These are phyloP conservation scores for Pulicaria dysenterica DNA, from an alignment of 129 eudicot species.

Conservation along the genomic window DNA sequence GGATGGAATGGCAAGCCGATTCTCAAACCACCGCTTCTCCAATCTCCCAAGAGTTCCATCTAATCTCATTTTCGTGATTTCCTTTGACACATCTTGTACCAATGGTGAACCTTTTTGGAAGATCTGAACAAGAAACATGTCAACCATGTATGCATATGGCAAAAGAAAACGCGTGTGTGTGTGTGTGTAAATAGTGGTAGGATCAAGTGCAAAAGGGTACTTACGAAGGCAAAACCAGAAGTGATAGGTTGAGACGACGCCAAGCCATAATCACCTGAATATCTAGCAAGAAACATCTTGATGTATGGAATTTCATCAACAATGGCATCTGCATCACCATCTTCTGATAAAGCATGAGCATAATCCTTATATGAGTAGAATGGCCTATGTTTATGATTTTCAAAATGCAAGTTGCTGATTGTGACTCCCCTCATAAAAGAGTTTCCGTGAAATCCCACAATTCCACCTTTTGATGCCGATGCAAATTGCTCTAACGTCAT, in stretches of 20 bases:
- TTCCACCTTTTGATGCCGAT: no score
- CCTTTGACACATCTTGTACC: conserved; percentile 40
- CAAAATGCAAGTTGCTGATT: no score
- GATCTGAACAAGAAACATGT: conserved; percentile 5
- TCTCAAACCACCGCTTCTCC: conserved; percentile 37
- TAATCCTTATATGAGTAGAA: no score
- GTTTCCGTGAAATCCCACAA: no score
- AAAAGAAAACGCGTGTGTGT: no score
- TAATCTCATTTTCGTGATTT: conserved; percentile 33
- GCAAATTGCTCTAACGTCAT: no score
- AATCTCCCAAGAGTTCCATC: conserved; percentile 33
- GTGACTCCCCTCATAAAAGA: no score
- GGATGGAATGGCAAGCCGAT: background rate
- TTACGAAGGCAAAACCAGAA: conserved; percentile 42
- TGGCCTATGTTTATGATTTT: no score
- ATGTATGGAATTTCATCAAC: conserved; percentile 39
- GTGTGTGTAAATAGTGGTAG: background rate
- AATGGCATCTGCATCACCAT: conserved; percentile 30
- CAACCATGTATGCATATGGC: no score
- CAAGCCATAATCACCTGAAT: conserved; percentile 29
- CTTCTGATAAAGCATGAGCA: no score
- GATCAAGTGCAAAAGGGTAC: conserved; percentile 19
- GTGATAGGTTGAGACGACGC: conserved; percentile 29
- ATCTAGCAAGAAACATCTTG: conserved; percentile 30
- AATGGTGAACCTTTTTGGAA: conserved; percentile 47